These are phyloP conservation scores for Puya raimondii DNA, from an alignment of 176 grass and related monocot genomes.

Conservation along the genomic window DNA sequence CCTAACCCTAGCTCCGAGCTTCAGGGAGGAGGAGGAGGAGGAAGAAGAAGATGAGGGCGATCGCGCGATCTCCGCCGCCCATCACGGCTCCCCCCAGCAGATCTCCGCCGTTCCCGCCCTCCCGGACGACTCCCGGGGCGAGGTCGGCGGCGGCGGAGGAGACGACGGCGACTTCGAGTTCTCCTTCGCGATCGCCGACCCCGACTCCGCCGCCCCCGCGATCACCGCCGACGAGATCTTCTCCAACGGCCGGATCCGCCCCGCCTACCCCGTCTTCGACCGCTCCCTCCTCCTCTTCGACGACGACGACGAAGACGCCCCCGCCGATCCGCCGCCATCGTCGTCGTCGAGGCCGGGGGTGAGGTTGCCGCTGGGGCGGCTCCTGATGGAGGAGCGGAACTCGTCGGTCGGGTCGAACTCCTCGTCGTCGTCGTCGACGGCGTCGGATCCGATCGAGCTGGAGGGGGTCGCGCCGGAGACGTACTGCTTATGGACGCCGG, in stretches of 20 bases:
- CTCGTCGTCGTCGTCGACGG: neutral
- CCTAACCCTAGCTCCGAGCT: neutral
- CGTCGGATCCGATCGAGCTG: neutral
- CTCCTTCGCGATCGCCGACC: constrained; percentile 36
- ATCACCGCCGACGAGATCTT: constrained; percentile 55
- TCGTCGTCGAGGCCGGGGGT: neutral
- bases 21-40: neutral
- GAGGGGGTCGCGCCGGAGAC: constrained; percentile 17
- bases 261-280: constrained; percentile 48
- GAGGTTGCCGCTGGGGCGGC: constrained; percentile 18
- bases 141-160: neutral
- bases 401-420: neutral
- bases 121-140: neutral
- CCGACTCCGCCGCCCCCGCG: neutral
- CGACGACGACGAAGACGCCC: neutral
- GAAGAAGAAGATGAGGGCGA: neutral
- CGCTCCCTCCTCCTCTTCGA: neutral
- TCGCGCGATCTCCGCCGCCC: neutral
- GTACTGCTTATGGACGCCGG: constrained; percentile 51
- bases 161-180: constrained; percentile 33
- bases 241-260: constrained; percentile 46
- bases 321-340: neutral
- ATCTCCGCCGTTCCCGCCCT: too few relatives aligned
- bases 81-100: neutral
- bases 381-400: constrained; percentile 12